Evolutionary conservation across 129 eudicot species (phyloP).

Genomic region (Smallanthus sonchifolius): DNA sequence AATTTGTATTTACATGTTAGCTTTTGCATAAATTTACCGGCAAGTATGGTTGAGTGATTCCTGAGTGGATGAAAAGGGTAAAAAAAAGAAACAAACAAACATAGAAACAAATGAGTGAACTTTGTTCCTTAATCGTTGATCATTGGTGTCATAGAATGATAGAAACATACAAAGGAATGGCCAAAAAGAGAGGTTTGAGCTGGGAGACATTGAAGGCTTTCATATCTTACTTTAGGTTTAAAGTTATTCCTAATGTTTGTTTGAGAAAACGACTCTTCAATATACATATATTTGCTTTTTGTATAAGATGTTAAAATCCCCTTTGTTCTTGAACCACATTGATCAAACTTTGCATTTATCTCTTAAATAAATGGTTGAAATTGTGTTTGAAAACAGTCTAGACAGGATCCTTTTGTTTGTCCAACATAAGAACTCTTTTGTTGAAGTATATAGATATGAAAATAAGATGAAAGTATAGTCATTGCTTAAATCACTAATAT

Average conservation of each 20-base stretch:
- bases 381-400: neutral
- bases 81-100: constrained; percentile 21
- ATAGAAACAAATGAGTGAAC: constrained; percentile 16
- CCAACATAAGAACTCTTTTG: too few relatives aligned
- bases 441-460: too few relatives aligned
- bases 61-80: constrained; percentile 6
- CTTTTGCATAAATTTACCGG: neutral
- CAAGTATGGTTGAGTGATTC: neutral
- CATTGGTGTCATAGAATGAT: constrained; percentile 8
- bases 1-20: neutral
- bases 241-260: constrained; percentile 33
- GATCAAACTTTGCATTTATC: constrained; percentile 7
- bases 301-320: constrained; percentile 19
- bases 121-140: constrained; percentile 2
- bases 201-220: constrained; percentile 19
- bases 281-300: constrained; percentile 16
- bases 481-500: too few relatives aligned
- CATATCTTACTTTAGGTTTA: constrained; percentile 25
- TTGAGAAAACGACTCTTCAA: constrained; percentile 33
- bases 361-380: constrained; percentile 10
- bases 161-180: constrained; percentile 20
- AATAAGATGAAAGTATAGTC: too few relatives aligned
- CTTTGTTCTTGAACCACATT: constrained; percentile 22
- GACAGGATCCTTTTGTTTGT: too few relatives aligned
- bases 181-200: constrained; percentile 15